Evolutionary conservation across 2,329 filamentous ascomycete genomes (phyloP), one percentile per base, ranked within the genome.

Genomic region (Didymellaceae sp.): DNA sequence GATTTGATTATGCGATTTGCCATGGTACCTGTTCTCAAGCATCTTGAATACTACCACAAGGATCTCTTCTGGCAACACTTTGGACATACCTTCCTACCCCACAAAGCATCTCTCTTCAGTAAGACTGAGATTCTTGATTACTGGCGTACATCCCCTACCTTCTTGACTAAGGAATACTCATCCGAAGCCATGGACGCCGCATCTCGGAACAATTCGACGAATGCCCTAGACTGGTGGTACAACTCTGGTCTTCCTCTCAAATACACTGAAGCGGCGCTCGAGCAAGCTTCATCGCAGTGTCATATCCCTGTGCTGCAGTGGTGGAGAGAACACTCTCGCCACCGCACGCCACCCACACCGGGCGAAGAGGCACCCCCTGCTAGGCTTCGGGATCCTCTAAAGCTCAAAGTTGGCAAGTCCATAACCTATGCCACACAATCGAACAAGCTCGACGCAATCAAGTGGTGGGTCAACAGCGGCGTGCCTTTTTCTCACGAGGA

Each of bases 1-100:
- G 91, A 92, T 65, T 83, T 96, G 31, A 91, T 96, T 61, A 91
- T 97, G 77, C 91, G 94, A 59, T 97, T 97, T 70, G 89, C 87
- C 32, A 86, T 93, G 61, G 88, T 87, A 13, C 85, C 89, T 10
- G 84, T 96, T 3, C 82, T 97, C 25, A 83, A 84, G 2, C 91
- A 88, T 64, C 77, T 91, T 0, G 86, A 88, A 58, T 81, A 82
- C 18, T 78, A 85, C 40, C 82, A 84, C 72, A 82, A 83, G 44
- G 84, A 95, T 52, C 83, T 97, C 3, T 94, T 95, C 75, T 91
- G 88, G 82, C 86, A 87, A 2, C 94, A 92, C 22, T 92, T 92
- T 67, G 89, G 90, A 35, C 81, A 86, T 44, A 89, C 89, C 33
- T 87, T 91, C 34, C 81, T 97, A 2, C 91, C 92, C 0, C 92